phyloP scores from a whole-genome alignment of 2,329 filamentous ascomycete genomes.

The Aspergillus luchuensis region DNA sequence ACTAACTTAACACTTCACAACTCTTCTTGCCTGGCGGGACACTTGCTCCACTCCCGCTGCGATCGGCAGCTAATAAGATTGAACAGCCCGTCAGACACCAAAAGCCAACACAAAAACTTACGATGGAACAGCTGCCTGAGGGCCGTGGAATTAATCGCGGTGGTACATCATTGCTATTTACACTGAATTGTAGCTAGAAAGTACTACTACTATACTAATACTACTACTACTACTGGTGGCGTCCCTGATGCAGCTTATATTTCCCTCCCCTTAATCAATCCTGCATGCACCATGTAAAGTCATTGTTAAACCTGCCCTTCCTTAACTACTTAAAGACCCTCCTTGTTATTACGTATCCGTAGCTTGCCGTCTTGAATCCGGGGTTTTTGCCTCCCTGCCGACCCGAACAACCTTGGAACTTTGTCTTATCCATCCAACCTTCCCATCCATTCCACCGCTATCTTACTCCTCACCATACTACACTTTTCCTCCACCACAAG shows the following conservation, averaged over 20 bases:
- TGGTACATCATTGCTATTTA: no score
- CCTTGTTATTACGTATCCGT: background rate
- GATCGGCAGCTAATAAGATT: constrained; percentile 39
- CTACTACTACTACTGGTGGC: no score
- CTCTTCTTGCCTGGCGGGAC: constrained; percentile 30
- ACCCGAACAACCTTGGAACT: constrained; percentile 11
- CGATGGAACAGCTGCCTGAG: background rate
- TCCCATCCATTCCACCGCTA: background rate
- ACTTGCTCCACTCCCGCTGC: constrained; percentile 34
- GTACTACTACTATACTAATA: no score
- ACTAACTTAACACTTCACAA: background rate
- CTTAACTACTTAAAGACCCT: background rate
- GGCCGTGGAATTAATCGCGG: no score
- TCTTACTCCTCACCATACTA: background rate
- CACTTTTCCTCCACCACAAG: background rate
- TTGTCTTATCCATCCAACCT: background rate
- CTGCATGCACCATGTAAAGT: background rate
- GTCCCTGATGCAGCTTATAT: no score
- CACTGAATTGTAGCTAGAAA: no score
- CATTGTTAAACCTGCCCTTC: background rate
- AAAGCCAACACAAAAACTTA: background rate
- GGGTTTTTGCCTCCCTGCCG: constrained; percentile 22
- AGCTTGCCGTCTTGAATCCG: constrained; percentile 11
- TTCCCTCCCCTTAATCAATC: background rate
- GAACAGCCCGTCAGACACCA: constrained; percentile 16